Percentiles rank a stretch among this genome's conserved stretches.
Evolutionary conservation across 2,329 filamentous ascomycete genomes (phyloP).

Genomic region (Cladophialophora psammophila): DNA sequence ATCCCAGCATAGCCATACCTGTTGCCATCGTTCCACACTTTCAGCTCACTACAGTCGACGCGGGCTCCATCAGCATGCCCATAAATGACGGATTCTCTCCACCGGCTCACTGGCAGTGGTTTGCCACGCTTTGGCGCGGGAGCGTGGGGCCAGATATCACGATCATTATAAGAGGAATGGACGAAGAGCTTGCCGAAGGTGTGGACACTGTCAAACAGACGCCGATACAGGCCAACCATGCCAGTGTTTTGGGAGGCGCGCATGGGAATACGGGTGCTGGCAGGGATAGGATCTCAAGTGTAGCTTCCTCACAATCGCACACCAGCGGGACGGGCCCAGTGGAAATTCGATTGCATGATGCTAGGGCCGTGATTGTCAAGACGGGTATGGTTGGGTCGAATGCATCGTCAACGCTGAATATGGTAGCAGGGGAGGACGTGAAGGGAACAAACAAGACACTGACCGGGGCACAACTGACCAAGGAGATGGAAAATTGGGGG

Average conservation of each 20-base stretch:
- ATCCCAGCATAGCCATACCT: constrained; percentile 56
- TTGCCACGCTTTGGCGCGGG: constrained; percentile 90
- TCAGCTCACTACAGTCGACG: constrained; percentile 78
- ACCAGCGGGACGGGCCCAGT: constrained; percentile 30
- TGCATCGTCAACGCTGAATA: constrained; percentile 58
- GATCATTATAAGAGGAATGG: constrained; percentile 53
- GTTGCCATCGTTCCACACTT: constrained; percentile 81
- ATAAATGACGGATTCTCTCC: constrained; percentile 79
- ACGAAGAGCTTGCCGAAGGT: constrained; percentile 41
- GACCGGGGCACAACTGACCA: constrained; percentile 35
- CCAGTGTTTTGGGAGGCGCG: neutral
- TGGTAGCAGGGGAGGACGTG: constrained; percentile 49
- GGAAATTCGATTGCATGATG: constrained; percentile 39
- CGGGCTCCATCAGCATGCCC: constrained; percentile 74
- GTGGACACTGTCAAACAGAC: constrained; percentile 47
- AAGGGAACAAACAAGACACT: constrained; percentile 19
- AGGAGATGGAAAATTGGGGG: constrained; percentile 61
- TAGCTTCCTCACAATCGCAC: constrained; percentile 16
- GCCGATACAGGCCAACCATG: constrained; percentile 36
- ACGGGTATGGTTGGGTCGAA: constrained; percentile 25
- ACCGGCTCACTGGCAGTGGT: constrained; percentile 97
- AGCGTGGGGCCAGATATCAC: constrained; percentile 77
- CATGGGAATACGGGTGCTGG: constrained; percentile 11
- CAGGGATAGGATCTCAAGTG: constrained; percentile 15
- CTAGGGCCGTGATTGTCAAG: constrained; percentile 39